Conservation (phyloP, 139 green algal genomes). For the Pleodorina starrii region DNA sequence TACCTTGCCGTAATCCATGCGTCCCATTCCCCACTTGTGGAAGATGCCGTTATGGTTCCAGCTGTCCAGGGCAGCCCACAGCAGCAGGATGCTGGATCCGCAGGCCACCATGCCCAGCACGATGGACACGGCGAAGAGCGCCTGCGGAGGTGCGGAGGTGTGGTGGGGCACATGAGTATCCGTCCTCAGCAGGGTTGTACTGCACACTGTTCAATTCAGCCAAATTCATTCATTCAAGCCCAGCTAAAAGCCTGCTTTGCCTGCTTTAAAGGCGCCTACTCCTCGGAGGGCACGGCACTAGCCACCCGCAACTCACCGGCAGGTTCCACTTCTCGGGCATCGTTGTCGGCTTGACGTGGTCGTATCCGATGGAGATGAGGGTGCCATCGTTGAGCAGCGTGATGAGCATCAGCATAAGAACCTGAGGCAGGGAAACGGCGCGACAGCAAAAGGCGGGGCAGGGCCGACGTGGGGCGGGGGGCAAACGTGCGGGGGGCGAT, state of each 20-base stretch:
- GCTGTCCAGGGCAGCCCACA: conserved; percentile 79
- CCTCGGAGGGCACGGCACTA: too few species aligned
- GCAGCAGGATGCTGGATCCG: conserved; percentile 84
- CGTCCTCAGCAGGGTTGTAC: too few species aligned
- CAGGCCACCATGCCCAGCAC: conserved; percentile 82
- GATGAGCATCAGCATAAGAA: conserved; percentile 90
- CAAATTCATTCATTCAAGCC: too few species aligned
- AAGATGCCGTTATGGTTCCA: conserved; percentile 57
- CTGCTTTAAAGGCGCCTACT: too few species aligned
- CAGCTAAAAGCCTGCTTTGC: too few species aligned
- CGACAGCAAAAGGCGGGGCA: too few species aligned
- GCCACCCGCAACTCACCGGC: neutral
- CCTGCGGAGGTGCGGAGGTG: conserved; percentile 10
- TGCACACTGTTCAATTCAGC: too few species aligned
- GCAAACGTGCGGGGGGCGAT: too few species aligned
- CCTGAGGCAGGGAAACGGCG: neutral
- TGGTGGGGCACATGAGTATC: too few species aligned
- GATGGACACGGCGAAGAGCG: conserved; percentile 79
- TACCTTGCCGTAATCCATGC: conserved; percentile 68
- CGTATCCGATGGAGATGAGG: conserved; percentile 91
- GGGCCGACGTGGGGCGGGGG: too few species aligned
- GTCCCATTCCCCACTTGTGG: conserved; percentile 59
- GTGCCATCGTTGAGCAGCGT: conserved; percentile 94
- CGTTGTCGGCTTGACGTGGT: conserved; percentile 80
- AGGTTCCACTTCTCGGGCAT: conserved; percentile 88